Conservation (phyloP, 2,329 filamentous ascomycete species). For the Aureobasidium sp. region DNA sequence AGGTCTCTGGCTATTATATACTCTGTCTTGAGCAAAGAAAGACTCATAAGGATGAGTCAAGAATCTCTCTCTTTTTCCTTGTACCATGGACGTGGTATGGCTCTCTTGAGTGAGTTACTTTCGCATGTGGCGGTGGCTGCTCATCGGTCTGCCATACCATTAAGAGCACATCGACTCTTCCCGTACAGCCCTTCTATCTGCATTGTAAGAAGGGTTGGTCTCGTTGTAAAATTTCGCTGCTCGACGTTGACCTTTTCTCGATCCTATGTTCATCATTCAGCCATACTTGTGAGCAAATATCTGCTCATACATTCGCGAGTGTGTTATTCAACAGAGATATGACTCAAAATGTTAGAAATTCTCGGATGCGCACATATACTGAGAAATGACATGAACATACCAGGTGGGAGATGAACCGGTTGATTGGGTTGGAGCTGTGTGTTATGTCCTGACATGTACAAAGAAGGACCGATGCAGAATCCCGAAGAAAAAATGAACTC, state of each 20-base stretch:
- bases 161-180: not conserved
- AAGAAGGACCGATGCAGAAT: not conserved
- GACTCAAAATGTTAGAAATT: not conserved
- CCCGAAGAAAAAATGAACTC: not conserved
- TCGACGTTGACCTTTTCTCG: not conserved
- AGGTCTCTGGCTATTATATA: not conserved
- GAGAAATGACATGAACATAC: not conserved
- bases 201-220: not conserved
- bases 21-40: not conserved
- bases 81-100: not conserved
- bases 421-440: not conserved
- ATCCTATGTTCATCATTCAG: no score
- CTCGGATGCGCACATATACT: not conserved
- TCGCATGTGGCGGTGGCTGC: not conserved
- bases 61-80: not conserved
- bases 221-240: not conserved
- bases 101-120: not conserved
- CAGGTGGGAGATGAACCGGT: not conserved
- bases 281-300: not conserved
- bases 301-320: not conserved
- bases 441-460: slow-evolving; percentile 5
- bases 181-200: not conserved
- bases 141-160: not conserved
- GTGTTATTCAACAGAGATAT: not conserved
- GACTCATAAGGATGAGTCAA: not conserved